Conservation (phyloP, 345 rosid genomes). For the Salix exigua region DNA sequence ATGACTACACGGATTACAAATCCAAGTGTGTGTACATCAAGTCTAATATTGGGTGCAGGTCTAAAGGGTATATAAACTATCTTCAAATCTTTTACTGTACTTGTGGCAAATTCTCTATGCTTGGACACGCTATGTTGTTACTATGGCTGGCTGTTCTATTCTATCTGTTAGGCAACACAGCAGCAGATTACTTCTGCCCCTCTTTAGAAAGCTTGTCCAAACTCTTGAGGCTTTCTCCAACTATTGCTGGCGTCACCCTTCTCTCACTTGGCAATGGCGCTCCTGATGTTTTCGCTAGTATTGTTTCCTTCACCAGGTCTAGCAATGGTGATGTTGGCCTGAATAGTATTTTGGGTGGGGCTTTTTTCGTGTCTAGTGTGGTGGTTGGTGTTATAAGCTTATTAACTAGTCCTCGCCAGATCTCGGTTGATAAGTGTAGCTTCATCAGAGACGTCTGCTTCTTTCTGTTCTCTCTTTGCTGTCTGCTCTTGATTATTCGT, state of each 20-base stretch:
- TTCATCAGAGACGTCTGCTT: conserved; percentile 73
- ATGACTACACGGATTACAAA: conserved; percentile 38
- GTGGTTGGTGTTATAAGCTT: conserved; percentile 75
- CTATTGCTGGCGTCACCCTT: conserved; percentile 82
- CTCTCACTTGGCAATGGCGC: conserved; percentile 87
- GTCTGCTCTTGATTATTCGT: conserved; percentile 52
- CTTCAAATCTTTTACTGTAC: conserved; percentile 72
- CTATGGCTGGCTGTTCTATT: conserved; percentile 71
- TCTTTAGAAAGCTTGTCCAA: conserved; percentile 70
- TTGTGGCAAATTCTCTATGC: conserved; percentile 40
- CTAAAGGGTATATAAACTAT: conserved; percentile 79
- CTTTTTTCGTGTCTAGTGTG: conserved; percentile 67
- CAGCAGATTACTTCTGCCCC: conserved; percentile 75
- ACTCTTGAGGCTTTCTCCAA: conserved; percentile 71
- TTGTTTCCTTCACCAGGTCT: conserved; percentile 69
- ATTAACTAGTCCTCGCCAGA: conserved; percentile 27
- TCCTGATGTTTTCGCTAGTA: conserved; percentile 80
- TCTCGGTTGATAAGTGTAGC: conserved; percentile 54
- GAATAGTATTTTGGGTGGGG: conserved; percentile 76
- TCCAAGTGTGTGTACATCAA: conserved; percentile 61
- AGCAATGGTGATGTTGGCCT: conserved; percentile 69
- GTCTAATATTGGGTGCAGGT: conserved; percentile 50
- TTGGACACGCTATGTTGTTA: conserved; percentile 50
- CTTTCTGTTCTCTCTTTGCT: conserved; percentile 57
- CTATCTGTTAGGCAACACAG: conserved; percentile 77